Base-by-base conservation (phyloP, 2,329 filamentous ascomycete species). In the Didymella exigua region DNA sequence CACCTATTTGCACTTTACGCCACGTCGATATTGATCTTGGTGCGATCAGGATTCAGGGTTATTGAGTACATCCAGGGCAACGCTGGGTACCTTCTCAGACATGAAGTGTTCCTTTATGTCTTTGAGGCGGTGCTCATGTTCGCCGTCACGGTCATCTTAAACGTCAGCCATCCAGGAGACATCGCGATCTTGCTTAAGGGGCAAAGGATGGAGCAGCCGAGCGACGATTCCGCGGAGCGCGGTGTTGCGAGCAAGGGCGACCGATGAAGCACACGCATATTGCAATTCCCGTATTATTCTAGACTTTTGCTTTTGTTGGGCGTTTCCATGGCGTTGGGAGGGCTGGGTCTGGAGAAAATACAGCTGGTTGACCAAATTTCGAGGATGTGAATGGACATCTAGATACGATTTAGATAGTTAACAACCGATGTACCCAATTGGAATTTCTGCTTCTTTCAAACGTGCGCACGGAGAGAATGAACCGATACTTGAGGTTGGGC, bases 31-130 rank as follows among this genome's bases (percentile, higher is more conserved):
- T 65, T 83, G 16, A 83, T 84, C 61, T 67, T 84, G 54, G 48
- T 82, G 5, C 75, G 82, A 30, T 78, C 71, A 6, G 54, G 82
- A 2, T 82, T 82, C 48, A 75, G 82, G 27, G 71, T 83, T 9
- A 65, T 77, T 6, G 82, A 84, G 69, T 85, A 80, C 54, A 57
- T 70, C 0, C 66, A 77, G 60, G 81, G 81, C 1, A 71, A 75
- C 23, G 60, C 71, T 19, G 81, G 81, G 1, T 77, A 73, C 43
- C 60, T 84, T 9, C 65, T 81, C 30, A 59, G 52, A 5, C 69
- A 75, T 19, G 80, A 82, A 68, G 66, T 70, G 2, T 80, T 69
- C 38, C 48, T 80, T 3, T 81, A 81, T 58, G 61, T 78, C 21
- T 79, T 82, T 49, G 79, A 82, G 68, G 75, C 77, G 18, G 42